Base-by-base conservation (phyloP, 768 basidiomycete genomes). In the Boletus fagicola region DNA sequence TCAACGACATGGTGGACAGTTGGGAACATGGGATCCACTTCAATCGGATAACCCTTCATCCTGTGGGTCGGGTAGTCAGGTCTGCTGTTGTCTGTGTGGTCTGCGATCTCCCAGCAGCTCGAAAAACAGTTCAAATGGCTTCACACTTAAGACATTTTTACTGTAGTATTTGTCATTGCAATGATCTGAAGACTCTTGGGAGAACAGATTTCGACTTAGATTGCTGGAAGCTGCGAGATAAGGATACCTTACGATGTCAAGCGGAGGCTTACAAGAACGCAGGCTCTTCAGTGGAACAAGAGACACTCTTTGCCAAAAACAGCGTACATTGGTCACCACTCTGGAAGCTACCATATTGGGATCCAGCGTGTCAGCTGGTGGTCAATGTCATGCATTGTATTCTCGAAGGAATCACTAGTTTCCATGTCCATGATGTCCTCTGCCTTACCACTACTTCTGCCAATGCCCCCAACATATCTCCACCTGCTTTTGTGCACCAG, bases 141-240 rank as follows among this genome's bases (percentile, higher is more conserved):
- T 53, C 59, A 15, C 42, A 50, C 13, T 51, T 51, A 2, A 65
- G 66, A 9, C 51, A 74, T 30, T 62, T 65, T 20, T 76, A 65
- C 51, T 76, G 75, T 56, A 64, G 64, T 10, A 54, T 71, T 4
- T 77, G 76, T 30, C 24, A 68, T 5, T 65, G 66, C 49, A 50
- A 15, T 28, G 54, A 63, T 16, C 46, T 50, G 4, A 18, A 20
- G 10, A 59, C 47, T 2, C 49, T 58, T 4, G 33, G 53, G 5
- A 38, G 46, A 30, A 60, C 45, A 15, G 60, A 54, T 30, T 22
- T 52, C 9, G 16, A 49, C 3, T 15, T 11, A 0, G 46, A 47
- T n/a, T n/a, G n/a, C 48, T 50, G 60, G 61, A 47, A 49, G 18
- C 20, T 57, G 3, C 26, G 2, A 1, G 50, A 59, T 13, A 59